These are phyloP conservation scores for Rhodotorula sphaerocarpa DNA, from an alignment of 768 basidiomycete species.

Conservation along the genomic window DNA sequence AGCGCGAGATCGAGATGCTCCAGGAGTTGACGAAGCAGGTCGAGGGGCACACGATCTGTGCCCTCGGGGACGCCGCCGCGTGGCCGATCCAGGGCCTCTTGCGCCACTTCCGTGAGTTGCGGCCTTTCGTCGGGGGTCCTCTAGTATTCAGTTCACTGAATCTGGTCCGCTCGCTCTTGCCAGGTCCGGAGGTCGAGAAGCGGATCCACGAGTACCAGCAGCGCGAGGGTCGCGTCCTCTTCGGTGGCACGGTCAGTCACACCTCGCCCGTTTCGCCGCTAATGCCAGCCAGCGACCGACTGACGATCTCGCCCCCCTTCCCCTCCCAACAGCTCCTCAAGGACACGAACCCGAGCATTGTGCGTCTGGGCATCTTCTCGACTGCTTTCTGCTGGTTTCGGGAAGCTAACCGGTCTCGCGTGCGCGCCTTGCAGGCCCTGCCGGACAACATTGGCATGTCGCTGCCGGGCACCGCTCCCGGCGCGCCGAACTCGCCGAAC, in stretches of 20 bases:
- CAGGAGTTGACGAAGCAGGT: slow-evolving; percentile 65
- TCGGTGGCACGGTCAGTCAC: slow-evolving; percentile 55
- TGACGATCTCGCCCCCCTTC: background rate
- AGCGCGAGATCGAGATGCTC: slow-evolving; percentile 95
- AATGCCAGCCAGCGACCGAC: background rate
- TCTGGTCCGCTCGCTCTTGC: background rate
- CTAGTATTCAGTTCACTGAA: slow-evolving; percentile 8
- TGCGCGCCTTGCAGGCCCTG: slow-evolving; percentile 1
- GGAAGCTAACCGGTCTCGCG: background rate
- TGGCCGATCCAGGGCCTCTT: slow-evolving; percentile 98
- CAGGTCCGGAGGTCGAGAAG: slow-evolving; percentile 73
- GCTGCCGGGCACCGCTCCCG: slow-evolving; percentile 6
- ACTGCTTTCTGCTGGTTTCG: background rate
- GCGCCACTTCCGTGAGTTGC: slow-evolving; percentile 71
- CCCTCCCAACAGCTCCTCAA: background rate
- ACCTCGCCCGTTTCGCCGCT: background rate
- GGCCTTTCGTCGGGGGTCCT: background rate
- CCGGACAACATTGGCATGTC: slow-evolving; percentile 32
- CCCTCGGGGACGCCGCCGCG: slow-evolving; percentile 85
- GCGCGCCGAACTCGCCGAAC: background rate
- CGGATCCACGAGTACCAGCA: slow-evolving; percentile 72
- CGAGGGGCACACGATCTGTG: slow-evolving; percentile 76
- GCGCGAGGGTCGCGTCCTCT: slow-evolving; percentile 70
- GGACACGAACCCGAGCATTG: slow-evolving; percentile 1
- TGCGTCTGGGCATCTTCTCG: background rate